Evolutionary conservation across 352 stramenopile genomes (phyloP), one percentile per base, ranked within the genome.

Genomic region (Phytophthora pisi): DNA sequence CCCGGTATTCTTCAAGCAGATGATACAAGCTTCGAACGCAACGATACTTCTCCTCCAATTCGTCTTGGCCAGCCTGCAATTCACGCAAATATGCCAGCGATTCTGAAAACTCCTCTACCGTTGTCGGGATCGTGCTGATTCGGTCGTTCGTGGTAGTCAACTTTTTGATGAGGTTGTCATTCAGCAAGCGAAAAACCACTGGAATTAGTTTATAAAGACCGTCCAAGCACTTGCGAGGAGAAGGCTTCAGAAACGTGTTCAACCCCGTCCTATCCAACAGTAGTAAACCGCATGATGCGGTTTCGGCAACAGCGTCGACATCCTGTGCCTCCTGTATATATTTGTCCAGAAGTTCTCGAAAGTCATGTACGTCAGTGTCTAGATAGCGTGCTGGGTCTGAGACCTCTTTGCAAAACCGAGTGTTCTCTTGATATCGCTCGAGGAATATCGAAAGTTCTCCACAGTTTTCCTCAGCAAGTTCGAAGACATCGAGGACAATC

Each of bases 391-490:
- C 64, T 28, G 60, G 52, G 18, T 91, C 74, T 3, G 65, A 70
- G 0, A 88, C 28, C 31, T 68, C 63, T 18, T 67, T 75, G 56
- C 81, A 86, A 56, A 94, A 94, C 1, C 30, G 23, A 13, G 78
- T 26, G 59, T 98, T 98, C 7, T 79, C 79, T 26, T 87, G 72
- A 63, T 88, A 96, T 26, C 88, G 90, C 16, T 84, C 66, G 3
- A 92, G 64, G 65, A 93, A 98, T 0, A 91, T 66, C 11, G 78
- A 62, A 6, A 98, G 88, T 1, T 72, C 63, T 0, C 51, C 42
- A 26, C 82, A 87, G 28, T 86, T 95, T n/a, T 76, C 72, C 11
- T 82, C 73, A 0, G 88, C 78, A 9, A 54, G 59, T 11, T 77
- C 69, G 47, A 81, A 94, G 13, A 81, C 82, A 43, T 92, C 78